Percentiles rank a stretch among this genome's conserved stretches.
These are phyloP conservation scores for Saccharomyces hybrid DNA, from an alignment of 1,139 yeast genomes.

Conservation along the genomic window DNA sequence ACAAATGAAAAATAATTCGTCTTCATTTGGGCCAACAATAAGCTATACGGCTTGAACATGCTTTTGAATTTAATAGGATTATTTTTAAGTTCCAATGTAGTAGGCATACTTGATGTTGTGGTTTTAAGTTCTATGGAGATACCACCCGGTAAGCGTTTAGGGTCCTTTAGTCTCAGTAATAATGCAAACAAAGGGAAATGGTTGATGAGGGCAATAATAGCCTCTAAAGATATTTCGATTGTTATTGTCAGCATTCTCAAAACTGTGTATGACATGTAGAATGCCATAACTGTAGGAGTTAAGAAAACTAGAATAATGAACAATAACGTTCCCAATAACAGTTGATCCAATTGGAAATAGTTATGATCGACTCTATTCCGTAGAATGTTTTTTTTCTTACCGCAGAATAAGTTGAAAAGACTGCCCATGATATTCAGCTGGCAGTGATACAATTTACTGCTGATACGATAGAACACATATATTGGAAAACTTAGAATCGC, in stretches of 20 bases:
- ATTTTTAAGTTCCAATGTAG: slow-evolving; percentile 32
- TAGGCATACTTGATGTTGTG: slow-evolving; percentile 5
- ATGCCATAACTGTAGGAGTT: slow-evolving; percentile 81
- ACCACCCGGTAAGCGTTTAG: slow-evolving; percentile 87
- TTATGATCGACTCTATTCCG: slow-evolving; percentile 83
- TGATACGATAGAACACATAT: slow-evolving; percentile 66
- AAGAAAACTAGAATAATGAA: slow-evolving; percentile 74
- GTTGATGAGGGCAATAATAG: slow-evolving; percentile 57
- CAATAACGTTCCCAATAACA: slow-evolving; percentile 77
- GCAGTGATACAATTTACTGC: slow-evolving; percentile 71
- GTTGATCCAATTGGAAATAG: slow-evolving; percentile 75
- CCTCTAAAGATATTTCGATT: slow-evolving; percentile 49
- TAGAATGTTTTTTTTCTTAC: slow-evolving; percentile 77
- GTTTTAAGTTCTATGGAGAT: slow-evolving; percentile 37
- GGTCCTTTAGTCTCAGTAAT: slow-evolving; percentile 70
- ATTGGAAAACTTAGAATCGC: slow-evolving; percentile 63
- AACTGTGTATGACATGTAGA: slow-evolving; percentile 66
- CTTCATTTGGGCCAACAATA: slow-evolving; percentile 36
- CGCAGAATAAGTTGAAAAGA: slow-evolving; percentile 77
- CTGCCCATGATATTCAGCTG: slow-evolving; percentile 64
- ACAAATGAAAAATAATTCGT: slow-evolving; percentile 38
- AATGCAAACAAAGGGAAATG: slow-evolving; percentile 83
- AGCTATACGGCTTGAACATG: slow-evolving; percentile 43
- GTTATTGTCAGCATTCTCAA: slow-evolving; percentile 47
- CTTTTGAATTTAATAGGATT: slow-evolving; percentile 38